Conservation (phyloP, 192 early-diverging fungal species). For the Obelidium mucronatum region DNA sequence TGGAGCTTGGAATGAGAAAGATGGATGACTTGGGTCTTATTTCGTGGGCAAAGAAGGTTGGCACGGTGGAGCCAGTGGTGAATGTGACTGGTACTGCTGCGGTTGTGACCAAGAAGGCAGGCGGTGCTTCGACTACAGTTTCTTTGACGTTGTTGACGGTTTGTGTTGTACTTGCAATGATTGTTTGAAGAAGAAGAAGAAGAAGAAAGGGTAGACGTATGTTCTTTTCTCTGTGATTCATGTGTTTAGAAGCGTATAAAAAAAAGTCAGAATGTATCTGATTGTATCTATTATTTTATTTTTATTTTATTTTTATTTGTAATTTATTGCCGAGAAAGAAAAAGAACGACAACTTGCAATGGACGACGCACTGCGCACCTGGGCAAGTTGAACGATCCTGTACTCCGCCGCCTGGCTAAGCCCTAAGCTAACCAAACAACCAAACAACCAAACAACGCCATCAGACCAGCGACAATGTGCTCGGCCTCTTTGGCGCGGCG, state of each 20-base stretch:
- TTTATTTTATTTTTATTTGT: no score
- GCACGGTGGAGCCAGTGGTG: neutral
- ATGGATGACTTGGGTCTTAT: conserved; percentile 17
- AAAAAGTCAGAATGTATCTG: no score
- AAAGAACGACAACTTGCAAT: no score
- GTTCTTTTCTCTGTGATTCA: neutral
- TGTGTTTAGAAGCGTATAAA: no score
- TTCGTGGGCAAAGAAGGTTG: conserved; percentile 17
- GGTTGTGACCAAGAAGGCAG: neutral
- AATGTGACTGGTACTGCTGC: conserved; percentile 2
- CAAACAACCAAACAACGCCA: neutral
- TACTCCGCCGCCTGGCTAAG: neutral
- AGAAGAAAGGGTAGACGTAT: neutral
- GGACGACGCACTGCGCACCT: conserved; percentile 24
- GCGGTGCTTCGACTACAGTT: no score
- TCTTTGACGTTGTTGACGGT: no score
- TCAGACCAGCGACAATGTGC: conserved; percentile 70
- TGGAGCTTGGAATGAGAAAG: conserved; percentile 7
- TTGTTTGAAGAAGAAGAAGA: neutral
- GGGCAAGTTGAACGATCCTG: conserved; percentile 1
- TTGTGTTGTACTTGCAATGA: neutral
- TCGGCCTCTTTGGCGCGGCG: conserved; percentile 71
- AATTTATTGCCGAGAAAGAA: no score
- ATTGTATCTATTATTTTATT: no score
- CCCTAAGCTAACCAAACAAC: neutral